Evolutionary conservation across 2,329 filamentous ascomycete species (phyloP), one percentile per base, ranked within the genome.

Genomic region (Phyllosticta citriasiana): DNA sequence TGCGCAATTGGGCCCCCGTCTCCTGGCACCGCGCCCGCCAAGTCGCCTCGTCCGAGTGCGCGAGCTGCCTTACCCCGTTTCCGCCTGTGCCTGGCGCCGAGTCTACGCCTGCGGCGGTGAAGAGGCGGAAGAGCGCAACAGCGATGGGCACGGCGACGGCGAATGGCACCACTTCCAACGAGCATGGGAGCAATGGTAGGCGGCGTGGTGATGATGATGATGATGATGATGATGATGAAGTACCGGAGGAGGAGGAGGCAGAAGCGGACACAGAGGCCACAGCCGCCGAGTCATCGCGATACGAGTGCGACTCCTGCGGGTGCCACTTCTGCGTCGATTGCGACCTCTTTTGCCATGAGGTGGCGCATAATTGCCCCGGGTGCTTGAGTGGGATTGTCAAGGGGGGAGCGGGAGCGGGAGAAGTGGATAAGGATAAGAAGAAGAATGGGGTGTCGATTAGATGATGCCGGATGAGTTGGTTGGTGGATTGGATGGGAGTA

Each of bases 251-350:
- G 67, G 19, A 67, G 71, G 57, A 72, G 12, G 16, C 25, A 53
- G n/a, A 66, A 68, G 73, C 68, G 60, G 67, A 58, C 54, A 16
- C 51, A 25, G 52, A 68, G 57, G 22, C 88, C 85, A 69, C 86
- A n/a, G 87, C 92, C 53, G 93, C 89, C 72, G 90, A 95, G 77
- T 94, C 88, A 70, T 86, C 88, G 55, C 80, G 94, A 57, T 99
- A 99, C 72, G 89, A 89, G 63, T 99, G 94, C 72, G 84, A 88
- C 66, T 86, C 87, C n/a, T 99, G 94, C 74, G 76, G 82, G 2
- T 86, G 89, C 63, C 93, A 97, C 75, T 99, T 97, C 72, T 99
- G 94, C 78, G 95, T 99, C 66, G 94, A 99, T 73, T 99, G 94
- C 73, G 94, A 99, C 73, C 85, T 97, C 25, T 97, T 94, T 76